A percentile compares a stretch with the other conserved stretches of the same genome.
Conservation (phyloP, 768 basidiomycete species). For the Boletales sp. region DNA sequence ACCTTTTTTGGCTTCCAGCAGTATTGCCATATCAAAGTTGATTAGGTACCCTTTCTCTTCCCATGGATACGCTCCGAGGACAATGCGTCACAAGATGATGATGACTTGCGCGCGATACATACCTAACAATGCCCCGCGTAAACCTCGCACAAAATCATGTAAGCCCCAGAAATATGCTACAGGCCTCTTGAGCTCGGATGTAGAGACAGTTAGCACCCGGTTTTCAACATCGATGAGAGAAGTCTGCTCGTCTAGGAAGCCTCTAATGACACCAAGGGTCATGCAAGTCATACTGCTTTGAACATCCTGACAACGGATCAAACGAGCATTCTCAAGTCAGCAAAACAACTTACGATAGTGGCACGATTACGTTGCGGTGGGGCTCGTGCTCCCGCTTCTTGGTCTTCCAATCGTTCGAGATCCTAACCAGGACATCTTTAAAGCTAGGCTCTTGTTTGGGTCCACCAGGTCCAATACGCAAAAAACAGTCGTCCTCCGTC, state of each 20-base stretch:
- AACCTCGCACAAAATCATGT: not conserved
- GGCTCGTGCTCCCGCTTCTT: not conserved
- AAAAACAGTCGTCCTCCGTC: not conserved
- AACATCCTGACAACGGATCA: too few relatives aligned
- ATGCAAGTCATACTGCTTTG: too few relatives aligned
- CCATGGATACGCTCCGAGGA: conserved; percentile 17
- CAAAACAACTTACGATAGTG: too few relatives aligned
- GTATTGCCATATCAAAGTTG: conserved; percentile 26
- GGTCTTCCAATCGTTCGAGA: not conserved
- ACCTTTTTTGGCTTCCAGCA: not conserved
- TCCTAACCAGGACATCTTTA: not conserved
- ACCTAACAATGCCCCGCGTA: not conserved
- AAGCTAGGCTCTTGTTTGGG: not conserved
- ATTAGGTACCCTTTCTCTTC: conserved; percentile 25
- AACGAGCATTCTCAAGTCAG: too few relatives aligned
- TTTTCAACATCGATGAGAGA: not conserved
- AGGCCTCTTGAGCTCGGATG: not conserved
- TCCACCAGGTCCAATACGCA: not conserved
- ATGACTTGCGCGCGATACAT: too few relatives aligned
- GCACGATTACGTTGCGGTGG: not conserved
- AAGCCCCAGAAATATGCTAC: not conserved
- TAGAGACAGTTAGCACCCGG: not conserved
- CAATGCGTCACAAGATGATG: too few relatives aligned
- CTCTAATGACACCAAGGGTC: too few relatives aligned
- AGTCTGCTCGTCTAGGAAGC: not conserved